These are phyloP conservation scores for Chytriomyces hyalinus DNA, from an alignment of 192 early-diverging fungal species.

Conservation along the genomic window DNA sequence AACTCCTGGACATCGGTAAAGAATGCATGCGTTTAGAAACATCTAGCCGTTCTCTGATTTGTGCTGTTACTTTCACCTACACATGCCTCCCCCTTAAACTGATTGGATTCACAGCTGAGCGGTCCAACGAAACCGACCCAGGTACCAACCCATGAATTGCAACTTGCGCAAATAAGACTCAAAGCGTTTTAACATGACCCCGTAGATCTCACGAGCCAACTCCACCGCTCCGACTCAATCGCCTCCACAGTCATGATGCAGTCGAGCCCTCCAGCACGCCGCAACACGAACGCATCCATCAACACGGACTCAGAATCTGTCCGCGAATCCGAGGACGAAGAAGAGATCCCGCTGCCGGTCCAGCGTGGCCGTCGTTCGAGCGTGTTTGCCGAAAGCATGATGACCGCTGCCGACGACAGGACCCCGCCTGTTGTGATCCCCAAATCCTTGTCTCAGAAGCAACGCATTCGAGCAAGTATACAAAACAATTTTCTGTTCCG, in stretches of 20 bases:
- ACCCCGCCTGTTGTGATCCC: conserved; percentile 87
- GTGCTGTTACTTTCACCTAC: no score
- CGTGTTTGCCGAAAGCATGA: conserved; percentile 96
- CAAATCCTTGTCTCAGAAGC: conserved; percentile 84
- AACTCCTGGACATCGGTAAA: conserved; percentile 34
- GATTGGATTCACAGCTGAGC: not conserved
- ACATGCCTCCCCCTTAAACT: no score
- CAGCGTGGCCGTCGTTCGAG: conserved; percentile 92
- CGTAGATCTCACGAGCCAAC: not conserved
- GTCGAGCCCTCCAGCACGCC: not conserved
- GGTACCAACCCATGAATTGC: not conserved
- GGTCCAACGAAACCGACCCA: not conserved
- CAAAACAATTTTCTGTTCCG: conserved; percentile 93
- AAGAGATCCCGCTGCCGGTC: conserved; percentile 31
- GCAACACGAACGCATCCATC: not conserved
- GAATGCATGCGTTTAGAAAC: not conserved
- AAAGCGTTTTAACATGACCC: not conserved
- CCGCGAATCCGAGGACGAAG: conserved; percentile 20
- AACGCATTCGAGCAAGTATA: conserved; percentile 83
- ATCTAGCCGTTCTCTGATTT: no score
- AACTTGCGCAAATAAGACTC: not conserved
- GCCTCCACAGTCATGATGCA: not conserved
- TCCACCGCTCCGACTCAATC: not conserved
- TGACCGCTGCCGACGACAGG: conserved; percentile 66
- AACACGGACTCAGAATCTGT: not conserved